These are phyloP conservation scores for Spathaspora sp. DNA, from an alignment of 805 yeast genomes.

Conservation along the genomic window DNA sequence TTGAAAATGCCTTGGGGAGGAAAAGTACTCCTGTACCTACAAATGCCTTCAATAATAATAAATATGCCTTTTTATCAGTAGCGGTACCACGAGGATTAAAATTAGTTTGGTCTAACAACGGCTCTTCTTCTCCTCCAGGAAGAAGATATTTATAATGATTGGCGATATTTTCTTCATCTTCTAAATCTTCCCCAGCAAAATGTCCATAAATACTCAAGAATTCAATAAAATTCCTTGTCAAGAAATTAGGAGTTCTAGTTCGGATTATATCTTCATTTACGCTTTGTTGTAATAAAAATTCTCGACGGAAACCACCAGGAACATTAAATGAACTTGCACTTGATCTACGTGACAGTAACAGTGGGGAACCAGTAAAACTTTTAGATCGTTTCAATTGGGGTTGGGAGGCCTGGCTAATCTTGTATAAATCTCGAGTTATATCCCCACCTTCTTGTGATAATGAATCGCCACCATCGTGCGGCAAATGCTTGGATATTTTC, in stretches of 20 bases:
- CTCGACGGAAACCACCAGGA: constrained; percentile 83
- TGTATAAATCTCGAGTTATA: constrained; percentile 47
- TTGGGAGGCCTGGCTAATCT: constrained; percentile 12
- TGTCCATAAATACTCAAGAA: constrained; percentile 78
- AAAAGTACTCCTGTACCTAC: constrained; percentile 76
- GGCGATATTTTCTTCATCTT: constrained; percentile 58
- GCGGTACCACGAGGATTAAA: constrained; percentile 57
- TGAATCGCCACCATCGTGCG: constrained; percentile 21
- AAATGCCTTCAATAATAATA: constrained; percentile 68
- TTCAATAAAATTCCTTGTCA: constrained; percentile 73
- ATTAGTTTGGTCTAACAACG: constrained; percentile 5
- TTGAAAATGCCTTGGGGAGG: constrained; percentile 64
- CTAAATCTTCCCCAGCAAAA: constrained; percentile 81
- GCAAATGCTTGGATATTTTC: constrained; percentile 34
- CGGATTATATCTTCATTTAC: constrained; percentile 16
- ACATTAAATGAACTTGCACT: constrained; percentile 70
- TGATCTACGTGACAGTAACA: constrained; percentile 41
- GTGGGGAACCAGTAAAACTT: constrained; percentile 3
- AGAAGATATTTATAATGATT: constrained; percentile 39
- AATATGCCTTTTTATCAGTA: constrained; percentile 67
- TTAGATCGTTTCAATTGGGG: constrained; percentile 16
- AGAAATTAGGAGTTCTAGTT: constrained; percentile 37
- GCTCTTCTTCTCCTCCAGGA: constrained; percentile 11
- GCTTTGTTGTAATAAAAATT: constrained; percentile 43
- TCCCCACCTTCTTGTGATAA: constrained; percentile 47